phyloP scores from a whole-genome alignment of 208 protist species.

The Trypanosoma theileri region DNA sequence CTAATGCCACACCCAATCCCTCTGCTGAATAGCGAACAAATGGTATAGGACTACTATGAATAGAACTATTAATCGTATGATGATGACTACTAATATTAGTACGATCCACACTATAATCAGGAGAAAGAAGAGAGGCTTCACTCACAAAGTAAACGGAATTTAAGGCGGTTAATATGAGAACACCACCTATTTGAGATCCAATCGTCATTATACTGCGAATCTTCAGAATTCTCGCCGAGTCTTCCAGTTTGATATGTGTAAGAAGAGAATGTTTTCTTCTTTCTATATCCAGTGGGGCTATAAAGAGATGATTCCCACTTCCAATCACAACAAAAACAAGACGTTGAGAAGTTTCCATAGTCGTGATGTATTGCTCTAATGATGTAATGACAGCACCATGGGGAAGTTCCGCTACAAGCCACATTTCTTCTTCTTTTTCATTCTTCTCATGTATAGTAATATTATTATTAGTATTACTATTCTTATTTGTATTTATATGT shows the following conservation, averaged over 20 bases:
- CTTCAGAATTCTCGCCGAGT: slow-evolving; percentile 10
- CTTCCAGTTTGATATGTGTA: not conserved
- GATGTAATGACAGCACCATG: slow-evolving; percentile 33
- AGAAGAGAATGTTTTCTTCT: not conserved
- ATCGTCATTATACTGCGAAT: slow-evolving; percentile 14
- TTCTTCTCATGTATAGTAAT: not conserved
- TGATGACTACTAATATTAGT: too few relatives aligned
- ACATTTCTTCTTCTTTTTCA: not conserved
- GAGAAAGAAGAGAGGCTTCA: not conserved
- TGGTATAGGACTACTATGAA: not conserved
- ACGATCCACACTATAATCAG: not conserved
- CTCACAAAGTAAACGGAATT: slow-evolving; percentile 14
- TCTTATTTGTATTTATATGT: not conserved
- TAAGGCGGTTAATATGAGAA: slow-evolving; percentile 13
- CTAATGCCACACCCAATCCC: slow-evolving; percentile 47
- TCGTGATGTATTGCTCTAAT: slow-evolving; percentile 16
- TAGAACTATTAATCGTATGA: too few relatives aligned
- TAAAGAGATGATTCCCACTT: slow-evolving; percentile 13
- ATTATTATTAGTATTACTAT: slow-evolving; percentile 1
- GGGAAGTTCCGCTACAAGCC: slow-evolving; percentile 22
- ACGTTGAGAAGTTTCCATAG: too few relatives aligned
- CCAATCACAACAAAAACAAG: slow-evolving; percentile 23
- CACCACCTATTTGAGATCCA: slow-evolving; percentile 1
- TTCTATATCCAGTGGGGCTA: not conserved
- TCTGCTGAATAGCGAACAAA: slow-evolving; percentile 1